phyloP scores from a whole-genome alignment of 805 yeast species.

The Wickerhamomyces silvicola region DNA sequence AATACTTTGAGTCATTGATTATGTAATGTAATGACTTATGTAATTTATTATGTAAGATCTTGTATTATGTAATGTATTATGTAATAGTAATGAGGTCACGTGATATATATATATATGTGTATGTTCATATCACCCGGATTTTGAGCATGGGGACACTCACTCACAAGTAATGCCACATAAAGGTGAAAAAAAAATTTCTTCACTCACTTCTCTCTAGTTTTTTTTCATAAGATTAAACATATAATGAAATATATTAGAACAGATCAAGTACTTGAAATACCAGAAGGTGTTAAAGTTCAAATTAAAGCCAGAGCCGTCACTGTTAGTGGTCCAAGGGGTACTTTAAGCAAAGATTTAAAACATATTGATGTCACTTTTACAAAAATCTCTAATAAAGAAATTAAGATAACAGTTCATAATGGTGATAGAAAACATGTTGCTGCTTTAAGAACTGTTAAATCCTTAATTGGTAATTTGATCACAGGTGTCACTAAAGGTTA shows the following conservation, averaged over 20 bases:
- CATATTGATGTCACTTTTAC: slow-evolving; percentile 93
- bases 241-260: slow-evolving; percentile 81
- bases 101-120: too few relatives aligned
- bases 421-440: slow-evolving; percentile 99
- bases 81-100: too few relatives aligned
- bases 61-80: too few relatives aligned
- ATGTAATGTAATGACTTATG: too few relatives aligned
- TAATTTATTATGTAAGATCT: too few relatives aligned
- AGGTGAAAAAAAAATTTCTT: slow-evolving; percentile 7
- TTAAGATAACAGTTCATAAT: slow-evolving; percentile 91
- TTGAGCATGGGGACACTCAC: too few relatives aligned
- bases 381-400: slow-evolving; percentile 63
- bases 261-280: slow-evolving; percentile 76
- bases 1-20: too few relatives aligned
- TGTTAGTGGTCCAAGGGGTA: slow-evolving; percentile 98
- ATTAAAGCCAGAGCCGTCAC: slow-evolving; percentile 88
- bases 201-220: too few relatives aligned
- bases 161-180: background rate
- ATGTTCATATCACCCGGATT: too few relatives aligned
- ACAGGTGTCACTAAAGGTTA: slow-evolving; percentile 99
- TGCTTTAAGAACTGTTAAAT: slow-evolving; percentile 96
- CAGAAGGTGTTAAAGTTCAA: slow-evolving; percentile 87
- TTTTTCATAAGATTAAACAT: background rate
- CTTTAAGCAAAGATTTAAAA: slow-evolving; percentile 79
- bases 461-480: slow-evolving; percentile 88